Evolutionary conservation across 352 stramenopile genomes (phyloP), one percentile per base, ranked within the genome.

Genomic region (Globisporangium apiculatum): DNA sequence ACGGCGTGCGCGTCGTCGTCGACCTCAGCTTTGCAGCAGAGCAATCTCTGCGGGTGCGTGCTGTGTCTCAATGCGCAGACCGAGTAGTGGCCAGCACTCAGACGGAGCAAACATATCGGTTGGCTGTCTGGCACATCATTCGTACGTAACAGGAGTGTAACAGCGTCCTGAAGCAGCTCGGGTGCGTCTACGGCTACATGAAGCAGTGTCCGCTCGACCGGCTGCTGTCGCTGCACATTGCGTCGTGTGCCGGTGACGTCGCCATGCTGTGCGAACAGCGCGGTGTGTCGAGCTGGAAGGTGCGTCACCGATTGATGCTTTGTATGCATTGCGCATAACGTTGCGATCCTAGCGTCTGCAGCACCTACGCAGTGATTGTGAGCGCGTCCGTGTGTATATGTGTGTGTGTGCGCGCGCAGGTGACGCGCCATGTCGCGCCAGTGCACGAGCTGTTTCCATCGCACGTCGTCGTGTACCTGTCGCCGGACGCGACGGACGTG

Each of bases 81-180:
- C 24, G 24, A 31, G 24, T 31, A 3, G 24, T 31, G 1, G 24
- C 24, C 24, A 31, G 24, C 2, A 31, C 24, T 31, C 24, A 31
- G 24, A 31, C 24, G 24, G 2, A 31, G 24, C 24, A 31, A 31
- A 31, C 24, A 31, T 31, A 31, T 31, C 24, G 24, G 24, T 31
- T 31, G 24, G 24, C 24, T 31, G 24, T 31, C 24, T 31, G 24
- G 24, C 24, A 31, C 24, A 31, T 31, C 24, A 31, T 31, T 31
- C 24, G 24, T 31, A 31, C 24, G 24, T 31, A 31, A 18, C 51
- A 90, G 83, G 83, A 94, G 52, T 72, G 70, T 43, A 65, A 94
- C 55, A 94, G 83, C 57, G 67, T 94, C 47, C 72, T 94, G 10
- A 94, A 94, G 58, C 83, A 94, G 67, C 73, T 91, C 37, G 76